These are phyloP conservation scores for Syncephalastrum racemosum DNA, from an alignment of 371 early-diverging fungal species.

Conservation along the genomic window DNA sequence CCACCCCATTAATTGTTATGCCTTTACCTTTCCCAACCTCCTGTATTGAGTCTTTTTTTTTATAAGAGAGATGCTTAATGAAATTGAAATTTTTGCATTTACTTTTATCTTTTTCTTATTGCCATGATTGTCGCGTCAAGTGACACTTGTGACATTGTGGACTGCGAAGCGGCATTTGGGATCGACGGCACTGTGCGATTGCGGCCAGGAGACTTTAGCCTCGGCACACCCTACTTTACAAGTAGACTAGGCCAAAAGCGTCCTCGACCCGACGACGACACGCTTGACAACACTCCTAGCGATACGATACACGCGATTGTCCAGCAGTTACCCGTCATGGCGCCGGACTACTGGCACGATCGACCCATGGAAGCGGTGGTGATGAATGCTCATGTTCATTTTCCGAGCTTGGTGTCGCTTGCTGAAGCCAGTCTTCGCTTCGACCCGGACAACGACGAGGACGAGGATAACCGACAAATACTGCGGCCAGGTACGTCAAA, in stretches of 20 bases:
- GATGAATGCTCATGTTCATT: slow-evolving; percentile 24
- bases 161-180: slow-evolving; percentile 10
- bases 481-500: slow-evolving; percentile 3
- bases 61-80: background rate
- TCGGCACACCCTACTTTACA: slow-evolving; percentile 35
- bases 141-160: slow-evolving; percentile 6
- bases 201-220: slow-evolving; percentile 32
- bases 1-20: background rate
- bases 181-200: slow-evolving; percentile 4
- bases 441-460: slow-evolving; percentile 7
- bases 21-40: background rate
- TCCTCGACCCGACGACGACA: background rate
- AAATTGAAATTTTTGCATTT: no score
- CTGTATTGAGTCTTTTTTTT: background rate
- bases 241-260: background rate
- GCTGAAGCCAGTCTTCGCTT: slow-evolving; percentile 24
- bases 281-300: slow-evolving; percentile 21
- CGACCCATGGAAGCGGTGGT: background rate
- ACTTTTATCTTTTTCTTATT: background rate
- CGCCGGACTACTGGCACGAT: background rate
- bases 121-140: background rate
- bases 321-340: slow-evolving; percentile 20
- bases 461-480: background rate
- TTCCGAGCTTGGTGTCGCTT: slow-evolving; percentile 28
- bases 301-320: slow-evolving; percentile 20